Base-by-base conservation (phyloP, 352 stramenopile species). In the Globisporangium spiculum region DNA sequence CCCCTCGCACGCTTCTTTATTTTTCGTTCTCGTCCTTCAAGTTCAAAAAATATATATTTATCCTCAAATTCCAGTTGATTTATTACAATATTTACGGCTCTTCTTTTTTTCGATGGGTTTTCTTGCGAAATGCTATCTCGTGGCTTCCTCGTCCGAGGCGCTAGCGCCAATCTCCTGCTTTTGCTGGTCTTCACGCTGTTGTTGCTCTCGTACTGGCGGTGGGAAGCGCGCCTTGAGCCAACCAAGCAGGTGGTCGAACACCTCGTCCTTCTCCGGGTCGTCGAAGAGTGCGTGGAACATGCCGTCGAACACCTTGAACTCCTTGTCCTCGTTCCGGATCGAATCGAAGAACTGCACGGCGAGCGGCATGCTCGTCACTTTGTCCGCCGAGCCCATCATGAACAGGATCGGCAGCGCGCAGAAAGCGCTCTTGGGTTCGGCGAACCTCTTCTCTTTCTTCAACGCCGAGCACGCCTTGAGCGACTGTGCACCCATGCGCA, bases 251-350 rank as follows among this genome's bases (percentile, higher is more conserved):
- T 68, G 66, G 2, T 74, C 55, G 32, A 88, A 62, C n/a, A 89
- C 80, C 1, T 74, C 57, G 22, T 86, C 74, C 14, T 76, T 75
- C 65, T 90, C 79, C 2, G 75, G 78, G 63, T 92, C 84, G 36
- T 91, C 77, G 58, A 81, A 90, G 9, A 90, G 70, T 26, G 75
- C 74, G 32, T 92, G 82, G 59, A 72, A 90, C 14, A 81, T 65
- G 4, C 79, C 82, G 3, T 78, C 68, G 32, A 92, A 81, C 4
- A 83, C 56, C 65, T 78, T 80, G 54, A 90, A 76, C 38, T 80
- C 69, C 66, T 92, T 92, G 76, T 91, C 81, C 7, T 54, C 65
- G 52, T 60, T 79, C 1, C 60, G 60, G 18, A 80, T 22, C 1
- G 74, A 71, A 5, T 59, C 65, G 59, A 79, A 76, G 53, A 90